Evolutionary conservation across 2,329 filamentous ascomycete species (phyloP), one percentile per base, ranked within the genome.

Genomic region (Capronia americana): DNA sequence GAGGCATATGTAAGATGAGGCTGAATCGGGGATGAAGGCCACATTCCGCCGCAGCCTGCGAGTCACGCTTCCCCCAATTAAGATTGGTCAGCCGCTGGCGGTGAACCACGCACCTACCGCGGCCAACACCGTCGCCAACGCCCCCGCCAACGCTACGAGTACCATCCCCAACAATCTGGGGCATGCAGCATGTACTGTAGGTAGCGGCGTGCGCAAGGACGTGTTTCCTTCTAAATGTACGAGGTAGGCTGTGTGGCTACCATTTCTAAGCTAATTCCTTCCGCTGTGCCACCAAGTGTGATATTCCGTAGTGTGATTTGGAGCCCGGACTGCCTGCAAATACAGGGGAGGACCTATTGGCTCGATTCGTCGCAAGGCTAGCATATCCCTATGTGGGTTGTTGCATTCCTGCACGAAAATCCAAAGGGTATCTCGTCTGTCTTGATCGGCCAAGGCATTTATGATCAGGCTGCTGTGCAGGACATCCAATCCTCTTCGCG

Each of bases 11-110:
- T 53, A 7, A 44, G 38, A 44, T 26, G 48, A 53, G 48, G 48
- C 48, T 53, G 48, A 53, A 53, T 26, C 48, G 48, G 48, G 48
- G 48, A 53, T n/a, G 20, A 24, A 53, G 48, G 23, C 20, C 23
- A 12, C 48, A 24, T 53, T 53, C 38, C 38, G 38, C 38, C 20
- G 38, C 38, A 44, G 38, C 38, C 38, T 17, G 38, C 38, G 3
- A 8, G 38, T 44, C 38, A n/a, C 38, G 17, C 38, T 44, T 44
- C 14, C 1, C 38, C 38, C 38, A 44, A 44, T 8, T n/a, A 1
- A 7, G 7, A 17, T 44, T 44, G 38, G 38, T 44, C 38, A 44
- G 38, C 38, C 6, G 5, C 38, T 17, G 11, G 38, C 38, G 38
- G 38, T 44, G 38, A n/a, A n/a, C 2, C 38, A 44, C 17, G n/a